Evolutionary conservation across 2,329 filamentous ascomycete species (phyloP), one percentile per base, ranked within the genome.

Genomic region (Exophiala sp.): DNA sequence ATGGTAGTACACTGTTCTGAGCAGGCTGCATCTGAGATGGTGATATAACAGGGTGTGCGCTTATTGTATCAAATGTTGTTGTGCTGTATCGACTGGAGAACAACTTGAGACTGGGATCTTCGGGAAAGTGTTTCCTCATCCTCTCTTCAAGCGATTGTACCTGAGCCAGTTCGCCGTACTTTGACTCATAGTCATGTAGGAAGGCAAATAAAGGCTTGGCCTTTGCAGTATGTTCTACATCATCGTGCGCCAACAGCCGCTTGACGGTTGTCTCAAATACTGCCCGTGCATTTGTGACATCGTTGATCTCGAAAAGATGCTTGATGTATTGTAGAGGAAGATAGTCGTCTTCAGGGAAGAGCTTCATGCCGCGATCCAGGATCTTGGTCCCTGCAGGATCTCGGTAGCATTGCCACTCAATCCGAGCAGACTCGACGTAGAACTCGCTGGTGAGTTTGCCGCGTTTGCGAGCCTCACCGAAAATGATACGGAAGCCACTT

Each of bases 291-390:
- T 99, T 96, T 32, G 90, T 96, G 44, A 91, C 86, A 71, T 99
- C 94, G 64, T 95, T 92, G 68, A 89, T 90, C 10, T 88, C 87
- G 65, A 97, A 88, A 55, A 99, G 76, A 71, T 96, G 94, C 74
- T 96, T 96, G 64, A 99, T 79, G 70, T 99, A 97, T 71, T 97
- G 91, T 47, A 99, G 80, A 59, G 95, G 90, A 72, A 97, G 97
- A 54, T 85, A 80, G 69, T 96, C 91, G 65, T 97, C 92, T 45
- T 95, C 89, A 0, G 92, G 92, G 67, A 97, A 99, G 10, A 99
- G 78, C 66, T 90, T 94, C 60, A 92, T 85, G 16, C 94, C 94
- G 42, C 92, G 87, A 68, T 99, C 94, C 62, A 97, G 95, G 56
- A 99, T 97, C 73, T 94, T 96, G 40, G 88, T 89, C 1, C 91